Conservation (phyloP, 2,329 filamentous ascomycete species). For the Colletotrichum brevisporum region DNA sequence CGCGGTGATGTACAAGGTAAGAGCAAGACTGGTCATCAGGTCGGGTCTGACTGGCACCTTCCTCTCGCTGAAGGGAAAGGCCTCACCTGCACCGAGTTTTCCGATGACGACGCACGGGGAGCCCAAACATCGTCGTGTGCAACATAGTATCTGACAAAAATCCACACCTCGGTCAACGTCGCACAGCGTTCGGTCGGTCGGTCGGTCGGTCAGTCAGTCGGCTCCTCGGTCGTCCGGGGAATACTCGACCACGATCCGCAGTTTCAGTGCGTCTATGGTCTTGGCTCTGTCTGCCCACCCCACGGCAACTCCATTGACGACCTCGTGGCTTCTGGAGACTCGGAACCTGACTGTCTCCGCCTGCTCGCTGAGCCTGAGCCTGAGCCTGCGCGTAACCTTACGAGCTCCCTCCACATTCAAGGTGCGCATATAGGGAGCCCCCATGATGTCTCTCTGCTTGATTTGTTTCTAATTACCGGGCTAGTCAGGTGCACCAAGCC, state of each 20-base stretch:
- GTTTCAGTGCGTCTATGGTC: slow-evolving; percentile 10
- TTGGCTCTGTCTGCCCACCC: slow-evolving; percentile 20
- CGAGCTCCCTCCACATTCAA: too few relatives aligned
- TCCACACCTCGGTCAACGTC: slow-evolving; percentile 23
- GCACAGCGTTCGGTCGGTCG: slow-evolving; percentile 16
- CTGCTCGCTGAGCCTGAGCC: slow-evolving; percentile 13
- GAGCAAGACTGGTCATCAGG: background rate
- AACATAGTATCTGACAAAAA: background rate
- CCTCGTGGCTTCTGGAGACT: slow-evolving; percentile 32
- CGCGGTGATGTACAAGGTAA: background rate
- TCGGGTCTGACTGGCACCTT: background rate
- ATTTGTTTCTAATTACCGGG: slow-evolving; percentile 4
- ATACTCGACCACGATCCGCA: slow-evolving; percentile 1
- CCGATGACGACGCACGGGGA: background rate
- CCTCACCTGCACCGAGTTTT: background rate
- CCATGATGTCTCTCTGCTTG: background rate
- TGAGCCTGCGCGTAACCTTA: background rate
- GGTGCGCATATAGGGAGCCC: too few relatives aligned
- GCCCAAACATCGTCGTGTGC: background rate
- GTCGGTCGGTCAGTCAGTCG: slow-evolving; percentile 5
- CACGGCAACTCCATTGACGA: slow-evolving; percentile 24
- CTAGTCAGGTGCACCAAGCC: slow-evolving; percentile 23
- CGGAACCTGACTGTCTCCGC: slow-evolving; percentile 20
- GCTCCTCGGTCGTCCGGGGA: background rate
- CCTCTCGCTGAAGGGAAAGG: background rate